These are phyloP conservation scores for Metschnikowia drakensbergensis DNA, from an alignment of 805 yeast genomes.

Conservation along the genomic window DNA sequence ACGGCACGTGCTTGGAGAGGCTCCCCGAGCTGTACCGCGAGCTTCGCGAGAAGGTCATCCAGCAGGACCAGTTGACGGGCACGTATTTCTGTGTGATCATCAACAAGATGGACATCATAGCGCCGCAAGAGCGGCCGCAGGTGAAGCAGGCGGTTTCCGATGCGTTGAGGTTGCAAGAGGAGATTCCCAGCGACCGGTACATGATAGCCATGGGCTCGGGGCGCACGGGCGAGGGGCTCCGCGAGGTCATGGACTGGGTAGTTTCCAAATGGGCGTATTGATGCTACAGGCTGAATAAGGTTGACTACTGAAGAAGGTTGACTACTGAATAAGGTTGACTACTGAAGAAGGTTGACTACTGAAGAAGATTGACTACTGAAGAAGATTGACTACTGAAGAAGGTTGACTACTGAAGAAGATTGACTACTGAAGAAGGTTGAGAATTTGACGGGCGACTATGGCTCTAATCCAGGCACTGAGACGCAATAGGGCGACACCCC, in stretches of 20 bases:
- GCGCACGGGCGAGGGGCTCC: conserved; percentile 30
- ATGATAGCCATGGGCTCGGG: conserved; percentile 33
- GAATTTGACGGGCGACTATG: too few species aligned
- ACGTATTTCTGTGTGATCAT: conserved; percentile 63
- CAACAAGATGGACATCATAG: conserved; percentile 68
- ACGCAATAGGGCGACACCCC: too few species aligned
- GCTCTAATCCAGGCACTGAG: too few species aligned
- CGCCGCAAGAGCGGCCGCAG: conserved; percentile 19
- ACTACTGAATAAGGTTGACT: too few species aligned
- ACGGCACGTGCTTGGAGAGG: conserved; percentile 57
- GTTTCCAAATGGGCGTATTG: conserved; percentile 5
- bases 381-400: too few species aligned
- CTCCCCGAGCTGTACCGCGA: conserved; percentile 63
- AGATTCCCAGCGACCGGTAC: conserved; percentile 23
- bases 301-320: not conserved
- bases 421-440: too few species aligned
- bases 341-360: too few species aligned
- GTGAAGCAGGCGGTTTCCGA: conserved; percentile 11
- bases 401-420: too few species aligned
- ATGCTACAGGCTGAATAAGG: not conserved
- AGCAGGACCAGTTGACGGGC: conserved; percentile 68
- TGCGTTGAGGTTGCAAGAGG: conserved; percentile 10
- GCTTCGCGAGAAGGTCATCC: conserved; percentile 53
- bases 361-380: too few species aligned
- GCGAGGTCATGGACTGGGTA: conserved; percentile 17